A percentile compares a stretch with the other conserved stretches of the same genome.
phyloP scores from a whole-genome alignment of 495 filamentous ascomycete species.

The Xylaria bambusicola region DNA sequence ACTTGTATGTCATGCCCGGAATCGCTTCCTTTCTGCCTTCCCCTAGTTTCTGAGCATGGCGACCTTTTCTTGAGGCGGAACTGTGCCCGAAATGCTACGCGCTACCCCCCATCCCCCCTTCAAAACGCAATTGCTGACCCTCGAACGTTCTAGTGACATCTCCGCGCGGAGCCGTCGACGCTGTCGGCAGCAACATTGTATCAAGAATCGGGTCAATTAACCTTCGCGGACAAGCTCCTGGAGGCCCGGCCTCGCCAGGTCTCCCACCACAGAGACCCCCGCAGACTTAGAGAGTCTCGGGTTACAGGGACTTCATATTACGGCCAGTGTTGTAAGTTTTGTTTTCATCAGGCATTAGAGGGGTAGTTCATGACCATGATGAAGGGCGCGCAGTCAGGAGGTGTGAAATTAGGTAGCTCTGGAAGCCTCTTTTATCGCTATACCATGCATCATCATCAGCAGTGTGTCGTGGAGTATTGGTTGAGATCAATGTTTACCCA shows the following conservation, averaged over 20 bases:
- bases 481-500: neutral
- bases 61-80: no score
- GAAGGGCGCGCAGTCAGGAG: neutral
- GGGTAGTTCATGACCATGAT: no score
- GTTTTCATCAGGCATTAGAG: no score
- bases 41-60: no score
- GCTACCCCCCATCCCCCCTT: no score
- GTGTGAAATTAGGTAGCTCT: neutral
- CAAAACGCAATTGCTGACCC: no score
- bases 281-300: constrained; percentile 1
- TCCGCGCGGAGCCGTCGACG: constrained; percentile 91
- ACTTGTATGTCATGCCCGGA: constrained; percentile 36
- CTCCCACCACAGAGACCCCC: constrained; percentile 26
- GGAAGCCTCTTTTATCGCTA: neutral
- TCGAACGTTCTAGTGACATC: constrained; percentile 54
- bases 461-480: constrained; percentile 4
- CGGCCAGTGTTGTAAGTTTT: no score
- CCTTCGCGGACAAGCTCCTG: constrained; percentile 37
- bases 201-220: constrained; percentile 81
- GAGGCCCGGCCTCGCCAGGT: constrained; percentile 25
- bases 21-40: no score
- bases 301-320: neutral
- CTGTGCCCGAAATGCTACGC: no score
- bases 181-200: constrained; percentile 89
- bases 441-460: neutral